Evolutionary conservation across 495 filamentous ascomycete genomes (phyloP).

Genomic region (Talaromyces ruber): DNA sequence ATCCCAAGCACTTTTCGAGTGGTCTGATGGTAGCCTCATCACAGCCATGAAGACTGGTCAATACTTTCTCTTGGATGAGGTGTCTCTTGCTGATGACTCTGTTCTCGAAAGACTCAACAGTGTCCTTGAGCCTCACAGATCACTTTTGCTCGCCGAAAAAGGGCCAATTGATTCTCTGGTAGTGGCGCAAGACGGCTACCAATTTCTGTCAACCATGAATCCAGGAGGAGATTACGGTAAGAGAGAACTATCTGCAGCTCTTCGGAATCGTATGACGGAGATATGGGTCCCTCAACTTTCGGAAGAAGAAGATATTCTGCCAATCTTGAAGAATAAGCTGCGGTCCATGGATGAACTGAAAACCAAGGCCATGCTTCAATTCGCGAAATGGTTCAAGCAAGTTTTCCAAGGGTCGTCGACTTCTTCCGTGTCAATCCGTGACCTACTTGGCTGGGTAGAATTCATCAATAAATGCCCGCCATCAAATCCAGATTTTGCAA

Average conservation of each 20-base stretch:
- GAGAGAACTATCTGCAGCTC: slow-evolving; percentile 86
- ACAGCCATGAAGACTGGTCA: slow-evolving; percentile 85
- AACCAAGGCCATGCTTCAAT: slow-evolving; percentile 60
- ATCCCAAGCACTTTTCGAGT: slow-evolving; percentile 84
- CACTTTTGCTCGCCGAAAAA: slow-evolving; percentile 88
- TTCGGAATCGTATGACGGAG: slow-evolving; percentile 95
- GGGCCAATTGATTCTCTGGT: slow-evolving; percentile 74
- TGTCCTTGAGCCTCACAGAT: slow-evolving; percentile 83
- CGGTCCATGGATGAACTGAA: slow-evolving; percentile 37
- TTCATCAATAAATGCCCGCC: slow-evolving; percentile 65
- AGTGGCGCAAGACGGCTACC: slow-evolving; percentile 71
- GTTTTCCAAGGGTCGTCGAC: slow-evolving; percentile 64
- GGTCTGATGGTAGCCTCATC: slow-evolving; percentile 92
- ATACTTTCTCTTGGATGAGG: slow-evolving; percentile 93
- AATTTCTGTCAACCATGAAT: slow-evolving; percentile 98
- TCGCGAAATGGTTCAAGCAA: slow-evolving; percentile 85
- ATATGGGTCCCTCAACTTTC: slow-evolving; percentile 89
- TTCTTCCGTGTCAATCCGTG: slow-evolving; percentile 75
- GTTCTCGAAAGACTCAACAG: slow-evolving; percentile 95
- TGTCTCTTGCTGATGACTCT: slow-evolving; percentile 95
- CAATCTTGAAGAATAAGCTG: slow-evolving; percentile 76
- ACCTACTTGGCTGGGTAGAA: slow-evolving; percentile 86
- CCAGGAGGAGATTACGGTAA: slow-evolving; percentile 98
- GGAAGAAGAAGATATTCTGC: slow-evolving; percentile 73
- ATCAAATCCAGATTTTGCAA: slow-evolving; percentile 43